Percentiles rank a stretch among this genome's conserved stretches.
These are phyloP conservation scores for Kregervanrija pseudodelftensis DNA, from an alignment of 805 yeast species.

Conservation along the genomic window DNA sequence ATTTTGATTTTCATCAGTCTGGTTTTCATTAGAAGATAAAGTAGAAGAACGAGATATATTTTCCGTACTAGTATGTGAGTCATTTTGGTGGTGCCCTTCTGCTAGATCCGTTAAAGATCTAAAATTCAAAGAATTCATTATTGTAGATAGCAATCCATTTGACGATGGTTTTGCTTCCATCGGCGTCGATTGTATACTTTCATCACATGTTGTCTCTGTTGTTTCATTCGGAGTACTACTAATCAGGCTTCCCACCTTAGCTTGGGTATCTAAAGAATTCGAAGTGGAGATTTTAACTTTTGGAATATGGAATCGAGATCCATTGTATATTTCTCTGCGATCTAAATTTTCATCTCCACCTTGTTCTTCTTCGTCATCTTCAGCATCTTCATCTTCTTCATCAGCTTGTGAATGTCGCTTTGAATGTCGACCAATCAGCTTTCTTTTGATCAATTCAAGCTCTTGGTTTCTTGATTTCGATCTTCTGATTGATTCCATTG, in stretches of 20 bases:
- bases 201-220: neutral
- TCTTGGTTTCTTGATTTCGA: constrained; percentile 2
- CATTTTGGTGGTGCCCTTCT: constrained; percentile 1
- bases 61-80: neutral
- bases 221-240: neutral
- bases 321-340: neutral
- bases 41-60: too few species aligned
- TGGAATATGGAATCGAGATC: neutral
- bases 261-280: constrained; percentile 2
- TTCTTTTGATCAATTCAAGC: constrained; percentile 6
- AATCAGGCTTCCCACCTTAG: neutral
- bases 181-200: too few species aligned
- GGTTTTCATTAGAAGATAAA: too few species aligned
- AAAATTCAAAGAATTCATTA: constrained; percentile 23
- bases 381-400: neutral
- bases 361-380: neutral
- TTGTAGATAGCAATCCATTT: constrained; percentile 21
- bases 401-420: neutral
- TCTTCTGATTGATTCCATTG: neutral
- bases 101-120: constrained; percentile 16
- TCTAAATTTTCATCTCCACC: constrained; percentile 1
- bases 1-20: too few species aligned
- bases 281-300: constrained; percentile 5
- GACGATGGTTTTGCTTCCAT: too few species aligned
- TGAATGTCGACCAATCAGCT: constrained; percentile 4